These are phyloP conservation scores for Leishmania martiniquensis DNA, from an alignment of 208 protist species.

Conservation along the genomic window DNA sequence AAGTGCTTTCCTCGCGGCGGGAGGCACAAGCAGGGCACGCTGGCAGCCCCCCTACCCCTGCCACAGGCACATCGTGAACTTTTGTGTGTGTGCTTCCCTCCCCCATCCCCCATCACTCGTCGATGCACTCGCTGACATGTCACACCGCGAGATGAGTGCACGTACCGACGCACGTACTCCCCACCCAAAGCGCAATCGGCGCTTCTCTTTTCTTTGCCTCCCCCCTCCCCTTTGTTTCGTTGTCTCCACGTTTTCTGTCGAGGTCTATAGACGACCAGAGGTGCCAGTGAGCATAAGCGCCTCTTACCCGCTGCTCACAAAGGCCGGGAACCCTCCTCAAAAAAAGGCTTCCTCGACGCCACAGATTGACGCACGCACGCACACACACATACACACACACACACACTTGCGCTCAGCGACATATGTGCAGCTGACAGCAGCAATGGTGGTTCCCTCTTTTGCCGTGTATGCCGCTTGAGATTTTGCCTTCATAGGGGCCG, in stretches of 20 bases:
- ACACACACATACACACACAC: neutral
- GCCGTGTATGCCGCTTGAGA: neutral
- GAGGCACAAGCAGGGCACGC: neutral
- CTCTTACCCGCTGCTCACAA: neutral
- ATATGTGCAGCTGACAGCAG: too few relatives aligned
- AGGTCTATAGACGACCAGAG: slow-evolving; percentile 1
- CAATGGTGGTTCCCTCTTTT: neutral
- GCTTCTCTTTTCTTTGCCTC: slow-evolving; percentile 3
- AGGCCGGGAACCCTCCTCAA: too few relatives aligned
- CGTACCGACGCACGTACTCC: neutral
- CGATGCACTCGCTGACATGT: neutral
- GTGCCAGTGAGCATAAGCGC: neutral
- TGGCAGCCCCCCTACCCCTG: neutral
- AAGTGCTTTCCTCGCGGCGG: neutral
- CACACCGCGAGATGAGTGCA: neutral
- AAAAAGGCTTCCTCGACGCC: too few relatives aligned
- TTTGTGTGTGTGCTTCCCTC: slow-evolving; percentile 5
- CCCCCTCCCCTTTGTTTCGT: neutral
- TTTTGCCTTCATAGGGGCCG: too few relatives aligned
- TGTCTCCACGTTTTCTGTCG: slow-evolving; percentile 12
- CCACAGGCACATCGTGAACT: neutral
- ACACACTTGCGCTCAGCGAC: neutral
- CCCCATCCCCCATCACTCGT: neutral
- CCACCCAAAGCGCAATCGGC: neutral
- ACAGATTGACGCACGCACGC: neutral